Percentiles rank a stretch among this genome's conserved stretches.
phyloP scores from a whole-genome alignment of 169 alveolate species.

The Plasmodium chabaudi region DNA sequence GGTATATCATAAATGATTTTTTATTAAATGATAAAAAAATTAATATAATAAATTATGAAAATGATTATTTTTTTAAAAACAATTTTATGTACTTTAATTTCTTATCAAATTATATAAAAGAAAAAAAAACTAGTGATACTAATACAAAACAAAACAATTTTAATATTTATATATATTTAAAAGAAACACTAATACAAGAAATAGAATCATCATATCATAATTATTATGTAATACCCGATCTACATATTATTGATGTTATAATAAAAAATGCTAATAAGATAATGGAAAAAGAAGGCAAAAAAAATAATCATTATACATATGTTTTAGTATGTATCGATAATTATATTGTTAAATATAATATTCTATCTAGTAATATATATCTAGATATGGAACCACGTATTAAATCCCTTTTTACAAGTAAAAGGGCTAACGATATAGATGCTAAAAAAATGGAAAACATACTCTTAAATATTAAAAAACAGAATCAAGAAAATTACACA shows the following conservation, averaged over 20 bases:
- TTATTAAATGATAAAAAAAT: slow-evolving; percentile 49
- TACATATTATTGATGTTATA: slow-evolving; percentile 30
- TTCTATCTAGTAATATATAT: slow-evolving; percentile 51
- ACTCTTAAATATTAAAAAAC: background rate
- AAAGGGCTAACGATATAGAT: background rate
- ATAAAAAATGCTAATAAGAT: slow-evolving; percentile 44
- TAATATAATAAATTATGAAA: slow-evolving; percentile 51
- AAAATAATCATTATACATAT: background rate
- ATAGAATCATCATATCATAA: slow-evolving; percentile 28
- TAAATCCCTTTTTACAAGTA: slow-evolving; percentile 7
- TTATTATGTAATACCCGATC: slow-evolving; percentile 44
- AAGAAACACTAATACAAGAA: slow-evolving; percentile 45
- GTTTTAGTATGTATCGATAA: slow-evolving; percentile 55
- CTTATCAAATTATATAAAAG: slow-evolving; percentile 38
- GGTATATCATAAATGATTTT: slow-evolving; percentile 61
- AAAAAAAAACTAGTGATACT: background rate
- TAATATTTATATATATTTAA: slow-evolving; percentile 46
- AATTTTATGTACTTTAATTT: slow-evolving; percentile 52
- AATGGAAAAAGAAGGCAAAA: background rate
- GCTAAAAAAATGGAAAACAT: slow-evolving; percentile 17
- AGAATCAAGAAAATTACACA: slow-evolving; percentile 17
- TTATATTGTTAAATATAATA: slow-evolving; percentile 52
- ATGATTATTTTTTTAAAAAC: slow-evolving; percentile 39
- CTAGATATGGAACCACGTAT: slow-evolving; percentile 36
- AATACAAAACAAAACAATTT: background rate